Conservation (phyloP, 495 filamentous ascomycete genomes). For the Venustampulla echinocandica region DNA sequence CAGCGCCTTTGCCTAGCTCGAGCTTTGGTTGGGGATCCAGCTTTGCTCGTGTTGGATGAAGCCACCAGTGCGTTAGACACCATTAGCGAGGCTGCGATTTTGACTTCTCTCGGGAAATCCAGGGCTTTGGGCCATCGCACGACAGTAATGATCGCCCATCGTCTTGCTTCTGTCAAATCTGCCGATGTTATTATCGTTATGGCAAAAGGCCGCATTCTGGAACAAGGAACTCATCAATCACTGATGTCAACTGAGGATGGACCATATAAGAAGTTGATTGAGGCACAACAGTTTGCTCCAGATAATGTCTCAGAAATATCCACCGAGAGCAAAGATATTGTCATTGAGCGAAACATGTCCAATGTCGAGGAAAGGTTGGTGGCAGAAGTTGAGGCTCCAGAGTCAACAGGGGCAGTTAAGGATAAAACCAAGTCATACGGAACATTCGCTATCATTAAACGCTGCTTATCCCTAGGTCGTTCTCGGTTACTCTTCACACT, state of each 20-base stretch:
- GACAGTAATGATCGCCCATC: conserved; percentile 54
- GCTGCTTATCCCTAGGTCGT: conserved; percentile 12
- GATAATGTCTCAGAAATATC: background rate
- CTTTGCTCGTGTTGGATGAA: conserved; percentile 46
- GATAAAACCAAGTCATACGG: background rate
- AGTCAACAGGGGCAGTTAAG: background rate
- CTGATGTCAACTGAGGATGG: conserved; percentile 42
- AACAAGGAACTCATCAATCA: conserved; percentile 60
- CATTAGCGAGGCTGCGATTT: conserved; percentile 45
- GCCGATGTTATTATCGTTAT: conserved; percentile 73
- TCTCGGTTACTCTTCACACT: conserved; percentile 8
- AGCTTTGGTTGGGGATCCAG: conserved; percentile 39
- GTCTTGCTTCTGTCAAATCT: conserved; percentile 46
- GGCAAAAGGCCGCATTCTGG: conserved; percentile 54
- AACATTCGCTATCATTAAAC: conserved; percentile 10
- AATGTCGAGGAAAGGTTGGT: background rate
- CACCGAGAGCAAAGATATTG: background rate
- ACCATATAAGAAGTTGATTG: conserved; percentile 13
- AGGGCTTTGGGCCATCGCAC: conserved; percentile 32
- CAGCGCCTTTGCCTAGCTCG: conserved; percentile 55
- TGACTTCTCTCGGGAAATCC: conserved; percentile 31
- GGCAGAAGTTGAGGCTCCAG: background rate
- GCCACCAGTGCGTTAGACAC: conserved; percentile 38
- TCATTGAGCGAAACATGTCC: background rate
- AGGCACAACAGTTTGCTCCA: conserved; percentile 9